These are phyloP conservation scores for Cyclotella distinguenda DNA, from an alignment of 108 stramenopile species.

Conservation along the genomic window DNA sequence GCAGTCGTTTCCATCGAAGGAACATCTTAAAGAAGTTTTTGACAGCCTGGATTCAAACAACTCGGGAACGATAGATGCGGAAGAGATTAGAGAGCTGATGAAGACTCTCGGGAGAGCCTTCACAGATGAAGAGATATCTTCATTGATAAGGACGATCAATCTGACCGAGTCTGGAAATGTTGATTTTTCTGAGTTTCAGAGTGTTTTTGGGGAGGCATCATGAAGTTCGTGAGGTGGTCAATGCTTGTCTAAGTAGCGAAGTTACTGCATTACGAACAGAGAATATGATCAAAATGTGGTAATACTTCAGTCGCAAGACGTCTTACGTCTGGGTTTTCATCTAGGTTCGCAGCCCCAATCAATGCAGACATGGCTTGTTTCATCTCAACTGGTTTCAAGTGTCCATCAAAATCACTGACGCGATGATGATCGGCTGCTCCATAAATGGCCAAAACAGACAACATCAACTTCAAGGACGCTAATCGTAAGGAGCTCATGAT, in stretches of 20 bases:
- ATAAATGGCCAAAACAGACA: constrained; percentile 22
- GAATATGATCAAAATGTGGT: constrained; percentile 11
- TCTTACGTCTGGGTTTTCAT: constrained; percentile 30
- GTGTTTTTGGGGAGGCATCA: constrained; percentile 36
- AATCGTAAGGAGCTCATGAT: constrained; percentile 13
- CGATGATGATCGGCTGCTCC: background rate
- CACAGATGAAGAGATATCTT: constrained; percentile 69
- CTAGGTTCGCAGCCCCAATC: constrained; percentile 22
- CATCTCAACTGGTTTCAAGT: constrained; percentile 16
- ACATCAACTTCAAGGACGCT: constrained; percentile 27
- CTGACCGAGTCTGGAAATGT: constrained; percentile 62
- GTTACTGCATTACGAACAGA: background rate
- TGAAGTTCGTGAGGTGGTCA: background rate
- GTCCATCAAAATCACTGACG: background rate
- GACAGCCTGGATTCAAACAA: constrained; percentile 58
- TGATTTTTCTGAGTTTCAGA: constrained; percentile 67
- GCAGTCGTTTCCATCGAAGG: constrained; percentile 67
- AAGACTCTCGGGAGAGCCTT: constrained; percentile 59
- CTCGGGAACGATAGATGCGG: constrained; percentile 56
- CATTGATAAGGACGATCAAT: constrained; percentile 50
- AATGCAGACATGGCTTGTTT: constrained; percentile 11
- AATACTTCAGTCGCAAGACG: constrained; percentile 16
- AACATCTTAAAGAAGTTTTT: constrained; percentile 67
- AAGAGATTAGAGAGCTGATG: constrained; percentile 61
- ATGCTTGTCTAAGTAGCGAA: too few relatives aligned